phyloP scores from a whole-genome alignment of 768 basidiomycete genomes.

The Gloeostereum incarnatum region DNA sequence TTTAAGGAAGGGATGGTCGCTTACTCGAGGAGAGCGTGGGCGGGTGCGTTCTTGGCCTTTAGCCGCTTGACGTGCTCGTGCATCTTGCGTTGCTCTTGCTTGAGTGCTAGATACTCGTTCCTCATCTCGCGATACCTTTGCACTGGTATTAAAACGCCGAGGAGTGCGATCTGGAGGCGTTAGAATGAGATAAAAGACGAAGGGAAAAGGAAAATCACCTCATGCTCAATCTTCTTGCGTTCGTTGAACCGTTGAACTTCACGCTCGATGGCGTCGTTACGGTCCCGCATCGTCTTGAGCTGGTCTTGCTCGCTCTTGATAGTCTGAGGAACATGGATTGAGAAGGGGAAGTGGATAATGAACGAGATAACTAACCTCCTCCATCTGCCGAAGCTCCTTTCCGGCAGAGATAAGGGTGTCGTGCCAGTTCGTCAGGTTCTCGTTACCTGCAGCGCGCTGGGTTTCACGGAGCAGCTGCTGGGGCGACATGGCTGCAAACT shows the following conservation, averaged over 20 bases:
- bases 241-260: slow-evolving; percentile 77
- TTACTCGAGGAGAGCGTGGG: slow-evolving; percentile 45
- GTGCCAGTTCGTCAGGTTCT: slow-evolving; percentile 73
- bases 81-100: slow-evolving; percentile 36
- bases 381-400: slow-evolving; percentile 43
- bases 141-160: slow-evolving; percentile 62
- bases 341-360: not conserved
- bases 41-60: slow-evolving; percentile 58
- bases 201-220: slow-evolving; percentile 22
- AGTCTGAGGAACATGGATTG: slow-evolving; percentile 22
- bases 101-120: slow-evolving; percentile 36
- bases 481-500: slow-evolving; percentile 87
- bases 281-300: slow-evolving; percentile 53
- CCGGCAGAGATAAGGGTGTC: slow-evolving; percentile 62
- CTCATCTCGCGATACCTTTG: slow-evolving; percentile 57
- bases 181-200: not conserved
- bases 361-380: slow-evolving; percentile 35
- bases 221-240: slow-evolving; percentile 59
- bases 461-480: slow-evolving; percentile 80
- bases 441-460: slow-evolving; percentile 84
- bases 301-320: slow-evolving; percentile 45
- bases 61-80: slow-evolving; percentile 41
- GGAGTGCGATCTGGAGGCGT: slow-evolving; percentile 65
- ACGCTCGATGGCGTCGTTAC: slow-evolving; percentile 67
- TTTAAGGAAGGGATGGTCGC: slow-evolving; percentile 10